Conservation (phyloP, 108 stramenopile genomes). For the Skeletonema grethae region DNA sequence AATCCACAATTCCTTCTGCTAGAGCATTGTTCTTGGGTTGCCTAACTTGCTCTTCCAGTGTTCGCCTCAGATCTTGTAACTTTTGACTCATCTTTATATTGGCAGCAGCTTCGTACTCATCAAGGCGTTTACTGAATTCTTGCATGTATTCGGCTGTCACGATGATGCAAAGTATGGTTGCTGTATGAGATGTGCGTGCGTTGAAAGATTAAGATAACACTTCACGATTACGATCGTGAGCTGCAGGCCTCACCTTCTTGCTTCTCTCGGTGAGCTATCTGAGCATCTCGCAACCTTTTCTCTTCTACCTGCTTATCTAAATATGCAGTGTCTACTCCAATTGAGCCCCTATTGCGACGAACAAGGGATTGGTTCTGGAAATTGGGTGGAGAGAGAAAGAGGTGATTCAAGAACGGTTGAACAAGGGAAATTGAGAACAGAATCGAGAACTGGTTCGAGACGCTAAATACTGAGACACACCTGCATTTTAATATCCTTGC, state of each 20-base stretch:
- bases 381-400: neutral
- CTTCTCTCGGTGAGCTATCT: neutral
- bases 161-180: neutral
- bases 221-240: neutral
- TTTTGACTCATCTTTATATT: constrained; percentile 26
- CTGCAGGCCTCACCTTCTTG: constrained; percentile 5
- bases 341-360: constrained; percentile 1
- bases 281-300: constrained; percentile 8
- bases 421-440: neutral
- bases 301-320: constrained; percentile 15
- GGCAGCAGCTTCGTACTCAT: constrained; percentile 15
- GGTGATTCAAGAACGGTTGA: neutral
- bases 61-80: constrained; percentile 27
- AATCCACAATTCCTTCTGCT: constrained; percentile 25
- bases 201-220: neutral
- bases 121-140: constrained; percentile 9
- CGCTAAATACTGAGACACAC: too few relatives aligned
- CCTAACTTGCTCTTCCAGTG: constrained; percentile 38
- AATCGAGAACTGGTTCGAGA: neutral
- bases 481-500: too few relatives aligned
- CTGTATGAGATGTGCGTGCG: neutral
- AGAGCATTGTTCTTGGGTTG: constrained; percentile 53
- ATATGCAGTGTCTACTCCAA: constrained; percentile 3
- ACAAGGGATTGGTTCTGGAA: neutral
- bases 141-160: neutral